These are phyloP conservation scores for Aspergillus ustus DNA, from an alignment of 2,329 filamentous ascomycete species.

Conservation along the genomic window DNA sequence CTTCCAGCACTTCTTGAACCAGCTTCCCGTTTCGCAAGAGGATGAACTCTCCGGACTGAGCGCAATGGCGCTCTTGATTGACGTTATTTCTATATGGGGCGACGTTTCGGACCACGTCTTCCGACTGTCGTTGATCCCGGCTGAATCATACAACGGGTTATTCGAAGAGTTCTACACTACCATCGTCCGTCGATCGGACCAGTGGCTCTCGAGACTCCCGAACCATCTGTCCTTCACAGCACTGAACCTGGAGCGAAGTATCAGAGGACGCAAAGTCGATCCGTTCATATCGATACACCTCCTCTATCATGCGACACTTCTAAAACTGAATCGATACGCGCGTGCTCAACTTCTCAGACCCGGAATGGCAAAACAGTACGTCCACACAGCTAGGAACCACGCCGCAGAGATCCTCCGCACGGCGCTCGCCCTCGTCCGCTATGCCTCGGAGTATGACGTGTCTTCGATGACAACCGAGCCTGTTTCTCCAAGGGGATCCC, in stretches of 20 bases:
- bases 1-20: constrained; percentile 60
- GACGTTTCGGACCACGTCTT: constrained; percentile 66
- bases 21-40: constrained; percentile 40
- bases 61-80: constrained; percentile 64
- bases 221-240: constrained; percentile 58
- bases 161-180: constrained; percentile 59
- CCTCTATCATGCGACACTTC: constrained; percentile 66
- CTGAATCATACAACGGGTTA: constrained; percentile 48
- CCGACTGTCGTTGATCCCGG: constrained; percentile 53
- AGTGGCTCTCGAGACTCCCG: constrained; percentile 65
- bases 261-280: constrained; percentile 59
- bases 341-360: constrained; percentile 49
- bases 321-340: constrained; percentile 68
- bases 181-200: constrained; percentile 57
- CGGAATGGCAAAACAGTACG: constrained; percentile 51
- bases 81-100: constrained; percentile 69
- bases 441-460: constrained; percentile 28
- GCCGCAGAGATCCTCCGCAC: constrained; percentile 59
- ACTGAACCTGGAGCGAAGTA: constrained; percentile 62
- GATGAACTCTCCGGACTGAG: constrained; percentile 49
- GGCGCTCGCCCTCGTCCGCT: constrained; percentile 30
- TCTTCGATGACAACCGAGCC: constrained; percentile 26
- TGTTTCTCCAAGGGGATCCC: constrained; percentile 38
- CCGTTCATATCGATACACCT: constrained; percentile 68
- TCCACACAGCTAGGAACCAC: constrained; percentile 56